Conservation (phyloP, 2,329 filamentous ascomycete genomes). For the Trichoderma koningii region DNA sequence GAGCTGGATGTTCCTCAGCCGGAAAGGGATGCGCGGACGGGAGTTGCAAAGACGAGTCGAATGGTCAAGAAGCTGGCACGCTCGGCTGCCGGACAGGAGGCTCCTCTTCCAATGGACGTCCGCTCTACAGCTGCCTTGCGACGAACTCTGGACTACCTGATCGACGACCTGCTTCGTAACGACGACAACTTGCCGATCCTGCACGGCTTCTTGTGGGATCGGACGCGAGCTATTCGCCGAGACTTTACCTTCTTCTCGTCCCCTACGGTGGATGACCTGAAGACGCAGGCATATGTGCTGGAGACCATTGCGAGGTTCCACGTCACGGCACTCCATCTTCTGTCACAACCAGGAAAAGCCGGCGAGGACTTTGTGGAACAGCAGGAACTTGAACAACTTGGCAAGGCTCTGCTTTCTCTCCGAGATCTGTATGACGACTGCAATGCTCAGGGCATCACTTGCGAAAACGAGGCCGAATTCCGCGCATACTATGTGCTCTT, state of each 20-base stretch:
- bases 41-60: slow-evolving; percentile 50
- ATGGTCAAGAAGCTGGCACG: slow-evolving; percentile 70
- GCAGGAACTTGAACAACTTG: slow-evolving; percentile 68
- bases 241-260: slow-evolving; percentile 69
- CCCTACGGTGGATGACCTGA: slow-evolving; percentile 58
- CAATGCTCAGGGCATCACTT: slow-evolving; percentile 57
- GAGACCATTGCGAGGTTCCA: slow-evolving; percentile 69
- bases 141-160: slow-evolving; percentile 63
- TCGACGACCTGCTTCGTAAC: slow-evolving; percentile 58
- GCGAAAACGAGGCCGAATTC: slow-evolving; percentile 66
- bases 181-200: slow-evolving; percentile 57
- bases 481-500: slow-evolving; percentile 66
- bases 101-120: slow-evolving; percentile 68
- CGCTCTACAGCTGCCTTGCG: slow-evolving; percentile 61
- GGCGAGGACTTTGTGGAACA: slow-evolving; percentile 65
- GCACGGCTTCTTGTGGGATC: slow-evolving; percentile 69
- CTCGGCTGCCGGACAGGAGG: slow-evolving; percentile 68
- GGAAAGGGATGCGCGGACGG: slow-evolving; percentile 53
- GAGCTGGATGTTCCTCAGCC: slow-evolving; percentile 60
- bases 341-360: slow-evolving; percentile 58
- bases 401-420: slow-evolving; percentile 65
- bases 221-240: slow-evolving; percentile 66
- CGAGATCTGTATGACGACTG: slow-evolving; percentile 69
- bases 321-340: slow-evolving; percentile 63
- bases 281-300: slow-evolving; percentile 62